Evolutionary conservation across 129 eudicot genomes (phyloP).

Genomic region (Helichrysum umbraculigerum): DNA sequence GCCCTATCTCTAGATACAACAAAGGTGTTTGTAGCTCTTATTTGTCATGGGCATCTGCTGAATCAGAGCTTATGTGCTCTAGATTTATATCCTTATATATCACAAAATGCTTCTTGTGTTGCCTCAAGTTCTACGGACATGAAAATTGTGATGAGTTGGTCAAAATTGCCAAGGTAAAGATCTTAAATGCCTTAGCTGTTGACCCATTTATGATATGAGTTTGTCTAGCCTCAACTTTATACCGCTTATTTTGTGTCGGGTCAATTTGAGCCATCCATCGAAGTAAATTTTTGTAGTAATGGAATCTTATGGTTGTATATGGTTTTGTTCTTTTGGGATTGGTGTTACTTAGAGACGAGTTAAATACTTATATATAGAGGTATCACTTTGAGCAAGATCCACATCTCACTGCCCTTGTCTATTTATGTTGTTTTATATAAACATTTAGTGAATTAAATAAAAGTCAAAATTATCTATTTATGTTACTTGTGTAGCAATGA

Average conservation of each 20-base stretch:
- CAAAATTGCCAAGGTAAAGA: conserved; percentile 71
- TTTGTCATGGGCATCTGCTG: too few species aligned
- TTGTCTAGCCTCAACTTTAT: not conserved
- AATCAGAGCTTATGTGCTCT: too few species aligned
- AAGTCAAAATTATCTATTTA: too few species aligned
- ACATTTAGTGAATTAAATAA: too few species aligned
- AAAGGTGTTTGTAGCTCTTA: too few species aligned
- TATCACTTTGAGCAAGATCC: conserved; percentile 79
- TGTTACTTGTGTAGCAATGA: too few species aligned
- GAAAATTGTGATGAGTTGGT: conserved; percentile 80
- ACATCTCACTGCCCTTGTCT: conserved; percentile 73
- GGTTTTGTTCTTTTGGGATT: conserved; percentile 20
- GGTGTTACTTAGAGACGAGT: conserved; percentile 89
- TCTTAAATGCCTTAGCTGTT: not conserved
- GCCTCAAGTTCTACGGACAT: conserved; percentile 79
- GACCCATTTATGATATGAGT: not conserved
- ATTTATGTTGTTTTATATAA: too few species aligned
- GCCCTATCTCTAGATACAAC: too few species aligned
- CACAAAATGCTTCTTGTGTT: too few species aligned
- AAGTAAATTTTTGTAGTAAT: not conserved
- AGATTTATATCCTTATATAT: too few species aligned
- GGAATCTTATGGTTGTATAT: conserved; percentile 8
- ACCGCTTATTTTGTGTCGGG: not conserved
- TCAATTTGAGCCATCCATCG: not conserved
- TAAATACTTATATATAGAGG: conserved; percentile 71